Base-by-base conservation (phyloP, 768 basidiomycete species). In the Phylloporus rhodoxanthus region DNA sequence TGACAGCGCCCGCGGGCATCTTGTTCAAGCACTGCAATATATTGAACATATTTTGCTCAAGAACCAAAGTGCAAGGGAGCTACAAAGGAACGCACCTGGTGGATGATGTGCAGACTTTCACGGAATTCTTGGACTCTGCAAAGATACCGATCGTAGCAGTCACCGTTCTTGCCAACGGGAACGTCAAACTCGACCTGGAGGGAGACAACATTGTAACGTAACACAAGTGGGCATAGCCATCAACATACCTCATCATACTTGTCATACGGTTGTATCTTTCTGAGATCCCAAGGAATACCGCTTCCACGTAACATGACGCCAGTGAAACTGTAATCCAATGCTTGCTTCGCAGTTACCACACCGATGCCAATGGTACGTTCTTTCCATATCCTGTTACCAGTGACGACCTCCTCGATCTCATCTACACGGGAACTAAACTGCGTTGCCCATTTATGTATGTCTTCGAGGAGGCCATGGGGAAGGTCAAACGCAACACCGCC, bases 101-200 rank as follows among this genome's bases (percentile, higher is more conserved):
- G 72, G 60, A 99, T 84, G 67, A 99, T 99, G 23, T 80, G 77
- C 58, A 99, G 71, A 49, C 85, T 88, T 74, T 99, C 94, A 59
- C 95, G 78, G 87, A 98, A 95, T 69, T 99, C 95, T 68, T 99
- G 94, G 8, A 98, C 89, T 71, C 95, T 87, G 68, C 94, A 97
- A 36, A 97, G 75, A 69, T 98, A 98, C 39, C 95, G 87, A 71
- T 97, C 93, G 64, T 94, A 99, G 72, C 94, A 98, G 66, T 99
- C 95, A 33, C 95, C 95, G 56, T 93, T 91, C 76, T 82, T 85
- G 50, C 95, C 95, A 28, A 98, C 84, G n/a, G 95, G 95, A 44
- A 99, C 72, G 56, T 98, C 94, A 61, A 98, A 98, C 61, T 98
- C 95, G 58, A 97, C 93, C 85, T 89, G 38, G 37, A 20, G 7